Evolutionary conservation across 2,329 filamentous ascomycete genomes (phyloP), one percentile per base, ranked within the genome.

Genomic region (Albifimbria verrucaria): DNA sequence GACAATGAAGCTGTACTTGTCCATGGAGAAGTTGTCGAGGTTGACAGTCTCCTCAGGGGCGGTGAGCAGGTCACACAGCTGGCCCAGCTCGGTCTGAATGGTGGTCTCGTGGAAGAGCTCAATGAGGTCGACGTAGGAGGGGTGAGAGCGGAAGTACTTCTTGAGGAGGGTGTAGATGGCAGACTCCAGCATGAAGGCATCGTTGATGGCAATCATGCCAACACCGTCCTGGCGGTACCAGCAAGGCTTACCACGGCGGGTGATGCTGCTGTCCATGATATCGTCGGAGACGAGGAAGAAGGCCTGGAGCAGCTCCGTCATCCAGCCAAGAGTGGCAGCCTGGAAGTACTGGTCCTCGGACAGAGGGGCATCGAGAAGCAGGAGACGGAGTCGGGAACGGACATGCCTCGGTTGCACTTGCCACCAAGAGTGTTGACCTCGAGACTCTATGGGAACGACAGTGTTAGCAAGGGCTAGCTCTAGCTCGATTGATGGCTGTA

Each of bases 341-440:
- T 90, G 80, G 78, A 95, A 94, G 80, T 92, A 96, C 75, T 97
- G 88, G 54, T 93, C 83, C 57, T 90, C 81, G 59, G 78, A 83
- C 59, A 97, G 85, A 52, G 88, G 77, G 62, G 83, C 77, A 61
- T 73, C 80, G 67, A 92, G 83, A 58, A 97, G 85, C 65, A 94
- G 79, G 90, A 88, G 59, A 87, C 86, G 46, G 92, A 94, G 76
- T 99, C 94, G 61, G 94, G 88, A 55, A 97, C 93, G 47, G 92
- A 97, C 85, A 99, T 95, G 76, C 94, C 94, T 68, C 94, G 91
- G 78, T 99, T 99, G 79, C 92, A 96, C 81, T 99, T 99, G 69
- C 94, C 94, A 63, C 94, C 94, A 51, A 94, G 78, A 7, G 90
- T 85, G 77, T 99, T 99, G 76, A 85, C 81, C 68, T 92, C 83